Evolutionary conservation across 2,329 filamentous ascomycete species (phyloP).

Genomic region (Bipolaris victoriae): DNA sequence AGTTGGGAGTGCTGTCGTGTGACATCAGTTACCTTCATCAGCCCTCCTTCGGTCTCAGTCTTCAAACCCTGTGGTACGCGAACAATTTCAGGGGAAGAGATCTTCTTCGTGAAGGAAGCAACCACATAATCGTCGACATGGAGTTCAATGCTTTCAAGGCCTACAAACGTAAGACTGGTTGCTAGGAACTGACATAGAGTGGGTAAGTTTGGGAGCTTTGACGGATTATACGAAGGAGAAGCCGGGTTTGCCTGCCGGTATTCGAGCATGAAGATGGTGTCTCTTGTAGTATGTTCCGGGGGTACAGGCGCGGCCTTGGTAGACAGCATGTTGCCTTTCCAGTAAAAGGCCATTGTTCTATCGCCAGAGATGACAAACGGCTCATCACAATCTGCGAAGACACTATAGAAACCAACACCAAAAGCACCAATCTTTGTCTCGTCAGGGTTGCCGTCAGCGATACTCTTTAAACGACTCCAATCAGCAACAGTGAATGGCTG

Average conservation of each 20-base stretch:
- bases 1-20: constrained; percentile 89
- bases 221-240: constrained; percentile 53
- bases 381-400: constrained; percentile 97
- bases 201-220: constrained; percentile 82
- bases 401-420: constrained; percentile 97
- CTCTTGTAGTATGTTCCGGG: constrained; percentile 66
- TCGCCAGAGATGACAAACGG: constrained; percentile 93
- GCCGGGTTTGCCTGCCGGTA: constrained; percentile 78
- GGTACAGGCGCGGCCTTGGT: constrained; percentile 83
- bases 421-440: constrained; percentile 99
- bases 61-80: constrained; percentile 79
- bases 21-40: constrained; percentile 86
- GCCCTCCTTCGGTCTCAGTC: constrained; percentile 79
- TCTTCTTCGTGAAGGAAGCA: constrained; percentile 80
- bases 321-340: constrained; percentile 97
- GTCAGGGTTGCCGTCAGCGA: constrained; percentile 98
- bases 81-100: constrained; percentile 75
- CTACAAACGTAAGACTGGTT: constrained; percentile 94
- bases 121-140: constrained; percentile 89
- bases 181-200: constrained; percentile 91
- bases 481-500: constrained; percentile 86
- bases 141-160: constrained; percentile 83
- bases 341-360: constrained; percentile 98
- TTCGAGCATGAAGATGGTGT: constrained; percentile 93
- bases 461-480: constrained; percentile 91